Evolutionary conservation across 1,284 basidiomycete genomes (phyloP).

Genomic region (Ceratobasidium sp.): DNA sequence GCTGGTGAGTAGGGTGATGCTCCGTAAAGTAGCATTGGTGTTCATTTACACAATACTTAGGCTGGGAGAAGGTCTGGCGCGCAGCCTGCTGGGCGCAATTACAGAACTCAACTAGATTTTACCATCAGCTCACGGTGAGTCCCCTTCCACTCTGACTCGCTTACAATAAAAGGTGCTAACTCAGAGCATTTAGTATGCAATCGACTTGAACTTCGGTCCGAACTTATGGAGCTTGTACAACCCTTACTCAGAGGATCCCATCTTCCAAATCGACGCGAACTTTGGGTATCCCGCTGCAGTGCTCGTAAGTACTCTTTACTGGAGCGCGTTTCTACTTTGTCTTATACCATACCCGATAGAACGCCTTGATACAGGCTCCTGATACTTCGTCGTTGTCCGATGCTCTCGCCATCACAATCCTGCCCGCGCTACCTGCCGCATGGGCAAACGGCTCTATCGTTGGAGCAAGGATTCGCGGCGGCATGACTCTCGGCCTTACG

Average conservation of each 20-base stretch:
- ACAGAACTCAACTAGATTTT: constrained; percentile 69
- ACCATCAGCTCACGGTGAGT: constrained; percentile 73
- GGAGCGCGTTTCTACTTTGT: not conserved
- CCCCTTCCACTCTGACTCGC: no score
- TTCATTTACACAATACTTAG: constrained; percentile 22
- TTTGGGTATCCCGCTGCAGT: constrained; percentile 76
- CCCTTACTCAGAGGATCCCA: constrained; percentile 63
- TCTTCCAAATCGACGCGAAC: constrained; percentile 85
- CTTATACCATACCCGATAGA: no score
- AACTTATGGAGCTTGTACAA: constrained; percentile 78
- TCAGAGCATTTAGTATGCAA: constrained; percentile 67
- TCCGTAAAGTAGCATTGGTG: no score
- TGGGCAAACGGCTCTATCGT: constrained; percentile 73
- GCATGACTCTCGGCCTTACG: constrained; percentile 50
- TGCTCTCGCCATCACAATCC: constrained; percentile 69
- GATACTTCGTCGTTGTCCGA: constrained; percentile 68
- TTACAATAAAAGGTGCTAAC: no score
- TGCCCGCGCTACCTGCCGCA: constrained; percentile 73
- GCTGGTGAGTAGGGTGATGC: no score
- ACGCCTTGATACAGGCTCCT: constrained; percentile 75
- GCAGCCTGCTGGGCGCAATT: constrained; percentile 83
- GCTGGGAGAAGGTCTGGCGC: constrained; percentile 84
- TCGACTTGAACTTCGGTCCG: constrained; percentile 71
- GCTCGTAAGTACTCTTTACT: constrained; percentile 63
- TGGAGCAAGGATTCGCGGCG: constrained; percentile 51